A percentile compares a stretch with the other conserved stretches of the same genome.
These are phyloP conservation scores for Wickerhamiella vanderwaltii DNA, from an alignment of 805 yeast genomes.

Conservation along the genomic window DNA sequence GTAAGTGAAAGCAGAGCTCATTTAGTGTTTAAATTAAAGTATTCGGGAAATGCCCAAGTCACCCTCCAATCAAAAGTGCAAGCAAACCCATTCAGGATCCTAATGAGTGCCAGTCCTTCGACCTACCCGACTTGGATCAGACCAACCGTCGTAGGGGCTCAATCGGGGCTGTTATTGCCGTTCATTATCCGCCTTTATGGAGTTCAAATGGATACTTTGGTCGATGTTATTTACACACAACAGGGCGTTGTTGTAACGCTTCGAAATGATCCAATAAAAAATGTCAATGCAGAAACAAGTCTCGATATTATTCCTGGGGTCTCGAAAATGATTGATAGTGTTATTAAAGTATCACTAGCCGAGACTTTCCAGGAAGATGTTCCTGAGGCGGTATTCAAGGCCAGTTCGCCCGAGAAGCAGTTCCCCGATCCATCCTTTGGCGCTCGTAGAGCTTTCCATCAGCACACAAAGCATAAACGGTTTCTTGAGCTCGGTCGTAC, in stretches of 20 bases:
- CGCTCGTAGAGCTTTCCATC: conserved; percentile 20
- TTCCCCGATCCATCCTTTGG: conserved; percentile 22
- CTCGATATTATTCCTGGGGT: conserved; percentile 26
- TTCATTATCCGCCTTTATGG: conserved; percentile 21
- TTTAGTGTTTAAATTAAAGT: conserved; percentile 57
- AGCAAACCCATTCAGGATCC: conserved; percentile 47
- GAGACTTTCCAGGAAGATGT: conserved; percentile 27
- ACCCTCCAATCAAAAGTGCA: conserved; percentile 63
- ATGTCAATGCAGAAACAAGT: conserved; percentile 22
- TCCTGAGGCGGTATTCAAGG: conserved; percentile 26
- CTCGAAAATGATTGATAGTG: conserved; percentile 19
- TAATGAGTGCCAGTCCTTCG: conserved; percentile 28
- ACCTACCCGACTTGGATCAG: conserved; percentile 18
- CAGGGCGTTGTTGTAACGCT: conserved; percentile 25
- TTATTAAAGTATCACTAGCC: conserved; percentile 20
- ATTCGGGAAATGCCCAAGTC: conserved; percentile 61
- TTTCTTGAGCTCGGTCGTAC: conserved; percentile 8
- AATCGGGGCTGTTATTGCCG: conserved; percentile 23
- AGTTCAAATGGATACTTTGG: conserved; percentile 23
- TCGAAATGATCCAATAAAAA: conserved; percentile 24
- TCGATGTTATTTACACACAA: conserved; percentile 25
- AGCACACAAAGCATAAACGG: conserved; percentile 4
- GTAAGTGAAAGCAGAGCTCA: conserved; percentile 45
- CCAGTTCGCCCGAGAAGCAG: conserved; percentile 17
- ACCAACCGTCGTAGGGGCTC: conserved; percentile 23